Conservation (phyloP, 495 filamentous ascomycete species). For the Tuber aestivum region DNA sequence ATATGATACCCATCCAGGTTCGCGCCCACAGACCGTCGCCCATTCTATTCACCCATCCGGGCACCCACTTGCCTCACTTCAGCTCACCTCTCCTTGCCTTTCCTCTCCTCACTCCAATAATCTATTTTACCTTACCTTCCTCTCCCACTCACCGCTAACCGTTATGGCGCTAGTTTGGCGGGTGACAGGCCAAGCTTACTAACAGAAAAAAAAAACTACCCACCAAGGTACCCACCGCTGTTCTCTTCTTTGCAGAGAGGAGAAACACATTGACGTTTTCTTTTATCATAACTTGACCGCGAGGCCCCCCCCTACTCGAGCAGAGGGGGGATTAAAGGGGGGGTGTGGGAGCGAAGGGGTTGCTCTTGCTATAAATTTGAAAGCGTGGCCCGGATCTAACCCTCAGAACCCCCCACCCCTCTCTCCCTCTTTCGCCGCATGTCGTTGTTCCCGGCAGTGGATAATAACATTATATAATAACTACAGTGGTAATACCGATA, state of each 20-base stretch:
- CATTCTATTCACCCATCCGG: background rate
- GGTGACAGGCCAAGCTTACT: background rate
- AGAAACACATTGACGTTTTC: background rate
- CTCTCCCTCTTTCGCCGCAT: background rate
- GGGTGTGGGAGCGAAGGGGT: background rate
- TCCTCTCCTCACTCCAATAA: too few species aligned
- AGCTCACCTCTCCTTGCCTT: background rate
- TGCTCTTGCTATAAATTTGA: background rate
- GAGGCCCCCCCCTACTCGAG: background rate
- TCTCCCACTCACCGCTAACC: background rate
- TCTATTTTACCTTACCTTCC: too few species aligned
- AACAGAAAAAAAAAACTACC: background rate
- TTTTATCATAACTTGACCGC: background rate
- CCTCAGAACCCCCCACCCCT: background rate
- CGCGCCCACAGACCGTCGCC: too few species aligned
- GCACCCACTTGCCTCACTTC: background rate
- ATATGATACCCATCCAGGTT: too few species aligned
- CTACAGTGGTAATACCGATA: background rate
- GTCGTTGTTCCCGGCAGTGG: background rate
- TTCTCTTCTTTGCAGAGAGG: background rate
- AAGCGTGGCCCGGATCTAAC: background rate
- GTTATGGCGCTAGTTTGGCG: background rate
- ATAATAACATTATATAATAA: background rate
- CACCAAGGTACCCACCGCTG: background rate
- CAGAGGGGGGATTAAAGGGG: background rate